These are phyloP conservation scores for Termitomyces sp. DNA, from an alignment of 768 basidiomycete species.

Conservation along the genomic window DNA sequence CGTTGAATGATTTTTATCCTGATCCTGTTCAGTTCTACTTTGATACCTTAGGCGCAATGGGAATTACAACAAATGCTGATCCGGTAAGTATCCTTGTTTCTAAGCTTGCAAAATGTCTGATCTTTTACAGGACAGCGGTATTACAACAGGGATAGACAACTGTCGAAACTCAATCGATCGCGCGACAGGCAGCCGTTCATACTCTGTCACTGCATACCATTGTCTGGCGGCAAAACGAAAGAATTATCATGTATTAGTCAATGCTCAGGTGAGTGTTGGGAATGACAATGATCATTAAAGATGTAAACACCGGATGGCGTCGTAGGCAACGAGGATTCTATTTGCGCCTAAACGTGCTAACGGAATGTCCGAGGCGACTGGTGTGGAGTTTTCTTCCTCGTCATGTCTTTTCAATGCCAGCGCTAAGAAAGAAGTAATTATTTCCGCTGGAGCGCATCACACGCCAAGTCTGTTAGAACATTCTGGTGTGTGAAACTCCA, in stretches of 20 bases:
- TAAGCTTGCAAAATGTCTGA: not conserved
- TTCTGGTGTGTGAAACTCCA: no score
- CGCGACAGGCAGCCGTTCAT: not conserved
- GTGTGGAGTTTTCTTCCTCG: not conserved
- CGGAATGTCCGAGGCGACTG: not conserved
- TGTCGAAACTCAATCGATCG: not conserved
- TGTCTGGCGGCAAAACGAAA: not conserved
- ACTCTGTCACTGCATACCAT: not conserved
- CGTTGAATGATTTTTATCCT: not conserved
- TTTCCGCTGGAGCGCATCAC: not conserved
- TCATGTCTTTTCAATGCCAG: not conserved
- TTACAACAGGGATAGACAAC: not conserved
- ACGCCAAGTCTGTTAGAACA: not conserved
- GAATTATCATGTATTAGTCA: not conserved
- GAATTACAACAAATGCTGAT: not conserved
- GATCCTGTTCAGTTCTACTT: not conserved
- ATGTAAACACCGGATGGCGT: no score
- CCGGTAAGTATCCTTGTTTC: not conserved
- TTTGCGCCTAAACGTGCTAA: not conserved
- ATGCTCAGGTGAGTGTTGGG: not conserved
- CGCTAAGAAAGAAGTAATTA: not conserved
- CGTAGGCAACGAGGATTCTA: not conserved
- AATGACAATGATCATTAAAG: no score
- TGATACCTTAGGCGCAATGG: not conserved
- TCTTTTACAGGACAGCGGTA: not conserved